A percentile compares a stretch with the other conserved stretches of the same genome.
These are phyloP conservation scores for Pyrus hybrid DNA, from an alignment of 331 rosid species.

Conservation along the genomic window DNA sequence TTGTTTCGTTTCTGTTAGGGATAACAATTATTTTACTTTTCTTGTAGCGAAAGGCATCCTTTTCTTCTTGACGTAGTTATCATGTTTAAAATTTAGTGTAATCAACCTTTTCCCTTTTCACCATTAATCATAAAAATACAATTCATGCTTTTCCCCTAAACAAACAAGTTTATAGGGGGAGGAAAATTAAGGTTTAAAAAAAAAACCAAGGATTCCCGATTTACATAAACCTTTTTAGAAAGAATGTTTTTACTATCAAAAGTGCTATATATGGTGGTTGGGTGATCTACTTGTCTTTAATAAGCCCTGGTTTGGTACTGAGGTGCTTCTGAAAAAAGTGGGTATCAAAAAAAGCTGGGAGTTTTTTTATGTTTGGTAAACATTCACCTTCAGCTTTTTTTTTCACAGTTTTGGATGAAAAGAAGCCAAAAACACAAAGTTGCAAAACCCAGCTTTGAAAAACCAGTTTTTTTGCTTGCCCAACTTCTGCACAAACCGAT, in stretches of 20 bases:
- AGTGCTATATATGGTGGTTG: background rate
- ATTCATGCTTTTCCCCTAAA: background rate
- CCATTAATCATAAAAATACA: background rate
- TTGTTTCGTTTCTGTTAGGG: slow-evolving; percentile 10
- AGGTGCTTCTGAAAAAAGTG: too few relatives aligned
- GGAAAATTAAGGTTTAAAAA: background rate
- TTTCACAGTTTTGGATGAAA: too few relatives aligned
- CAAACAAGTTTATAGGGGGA: background rate
- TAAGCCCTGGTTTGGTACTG: too few relatives aligned
- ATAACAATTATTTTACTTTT: background rate
- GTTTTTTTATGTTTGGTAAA: too few relatives aligned
- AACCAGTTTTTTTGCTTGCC: too few relatives aligned
- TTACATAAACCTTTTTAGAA: background rate
- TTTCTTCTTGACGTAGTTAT: background rate
- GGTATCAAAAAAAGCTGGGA: too few relatives aligned
- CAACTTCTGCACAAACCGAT: too few relatives aligned
- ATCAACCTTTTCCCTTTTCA: background rate
- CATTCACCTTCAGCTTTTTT: too few relatives aligned
- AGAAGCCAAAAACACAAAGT: too few relatives aligned
- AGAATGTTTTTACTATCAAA: background rate
- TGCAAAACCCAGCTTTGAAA: too few relatives aligned
- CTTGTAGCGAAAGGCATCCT: background rate
- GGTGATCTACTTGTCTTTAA: background rate
- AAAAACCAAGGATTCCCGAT: background rate
- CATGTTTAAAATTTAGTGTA: background rate